These are phyloP conservation scores for Penicillium manginii DNA, from an alignment of 495 filamentous ascomycete species.

Conservation along the genomic window DNA sequence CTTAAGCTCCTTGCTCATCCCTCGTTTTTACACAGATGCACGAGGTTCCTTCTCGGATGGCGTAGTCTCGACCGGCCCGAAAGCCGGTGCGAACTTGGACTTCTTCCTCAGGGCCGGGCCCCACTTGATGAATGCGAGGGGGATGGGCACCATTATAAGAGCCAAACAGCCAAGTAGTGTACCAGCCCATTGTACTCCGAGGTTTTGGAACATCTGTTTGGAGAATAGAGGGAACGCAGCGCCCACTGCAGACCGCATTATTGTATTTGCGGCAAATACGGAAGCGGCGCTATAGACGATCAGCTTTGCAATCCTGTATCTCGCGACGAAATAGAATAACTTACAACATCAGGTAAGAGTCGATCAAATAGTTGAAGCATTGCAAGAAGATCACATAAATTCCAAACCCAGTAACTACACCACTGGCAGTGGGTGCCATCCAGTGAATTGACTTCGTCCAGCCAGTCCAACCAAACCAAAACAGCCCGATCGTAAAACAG, in stretches of 20 bases:
- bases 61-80: background rate
- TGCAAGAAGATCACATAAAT: conserved; percentile 45
- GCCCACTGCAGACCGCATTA: conserved; percentile 76
- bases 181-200: conserved; percentile 78
- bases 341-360: conserved; percentile 67
- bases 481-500: conserved; percentile 56
- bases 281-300: conserved; percentile 66
- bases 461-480: conserved; percentile 54
- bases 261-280: conserved; percentile 89
- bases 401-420: conserved; percentile 36
- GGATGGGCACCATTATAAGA: conserved; percentile 71
- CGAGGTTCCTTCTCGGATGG: conserved; percentile 6
- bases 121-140: conserved; percentile 46
- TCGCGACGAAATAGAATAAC: conserved; percentile 23
- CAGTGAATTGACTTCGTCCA: conserved; percentile 40
- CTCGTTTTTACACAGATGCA: conserved; percentile 14
- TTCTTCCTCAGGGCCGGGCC: conserved; percentile 38
- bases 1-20: no score
- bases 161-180: conserved; percentile 79
- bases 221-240: conserved; percentile 84
- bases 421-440: conserved; percentile 44
- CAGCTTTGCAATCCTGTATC: no score
- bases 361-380: conserved; percentile 47
- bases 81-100: conserved; percentile 40
- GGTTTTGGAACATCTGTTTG: conserved; percentile 74